These are phyloP conservation scores for Cryptococcus sp. DNA, from an alignment of 1,284 basidiomycete species.

Conservation along the genomic window DNA sequence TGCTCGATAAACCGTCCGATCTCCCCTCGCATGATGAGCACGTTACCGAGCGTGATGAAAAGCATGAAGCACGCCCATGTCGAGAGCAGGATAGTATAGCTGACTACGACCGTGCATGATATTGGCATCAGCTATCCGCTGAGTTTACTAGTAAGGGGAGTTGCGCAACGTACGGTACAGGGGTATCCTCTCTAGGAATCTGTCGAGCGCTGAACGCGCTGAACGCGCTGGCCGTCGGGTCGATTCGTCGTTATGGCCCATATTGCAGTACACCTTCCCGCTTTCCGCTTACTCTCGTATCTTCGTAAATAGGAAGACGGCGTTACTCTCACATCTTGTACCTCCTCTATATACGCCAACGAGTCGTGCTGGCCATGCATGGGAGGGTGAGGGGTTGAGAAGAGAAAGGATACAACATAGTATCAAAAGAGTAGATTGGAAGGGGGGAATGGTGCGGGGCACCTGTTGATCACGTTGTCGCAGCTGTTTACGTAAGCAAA, in stretches of 20 bases:
- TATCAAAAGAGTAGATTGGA: too few relatives aligned
- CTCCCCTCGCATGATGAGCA: constrained; percentile 28
- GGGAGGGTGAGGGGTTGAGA: too few relatives aligned
- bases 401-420: too few relatives aligned
- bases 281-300: too few relatives aligned
- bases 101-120: constrained; percentile 18
- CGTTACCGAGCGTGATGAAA: constrained; percentile 30
- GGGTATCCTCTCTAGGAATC: constrained; percentile 6
- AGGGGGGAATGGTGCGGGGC: too few relatives aligned
- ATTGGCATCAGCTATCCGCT: background rate
- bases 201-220: constrained; percentile 2
- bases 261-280: background rate
- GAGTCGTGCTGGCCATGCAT: too few relatives aligned
- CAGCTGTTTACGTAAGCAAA: too few relatives aligned
- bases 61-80: constrained; percentile 37
- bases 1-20: constrained; percentile 31
- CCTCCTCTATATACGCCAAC: too few relatives aligned
- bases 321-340: too few relatives aligned
- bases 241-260: background rate
- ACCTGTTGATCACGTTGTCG: too few relatives aligned
- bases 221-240: background rate
- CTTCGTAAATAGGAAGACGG: too few relatives aligned
- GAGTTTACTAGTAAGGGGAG: background rate
- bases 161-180: constrained; percentile 11
- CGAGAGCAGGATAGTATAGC: constrained; percentile 21